phyloP scores from a whole-genome alignment of 2,329 filamentous ascomycete species.

The Pestalotiopsis sp. region DNA sequence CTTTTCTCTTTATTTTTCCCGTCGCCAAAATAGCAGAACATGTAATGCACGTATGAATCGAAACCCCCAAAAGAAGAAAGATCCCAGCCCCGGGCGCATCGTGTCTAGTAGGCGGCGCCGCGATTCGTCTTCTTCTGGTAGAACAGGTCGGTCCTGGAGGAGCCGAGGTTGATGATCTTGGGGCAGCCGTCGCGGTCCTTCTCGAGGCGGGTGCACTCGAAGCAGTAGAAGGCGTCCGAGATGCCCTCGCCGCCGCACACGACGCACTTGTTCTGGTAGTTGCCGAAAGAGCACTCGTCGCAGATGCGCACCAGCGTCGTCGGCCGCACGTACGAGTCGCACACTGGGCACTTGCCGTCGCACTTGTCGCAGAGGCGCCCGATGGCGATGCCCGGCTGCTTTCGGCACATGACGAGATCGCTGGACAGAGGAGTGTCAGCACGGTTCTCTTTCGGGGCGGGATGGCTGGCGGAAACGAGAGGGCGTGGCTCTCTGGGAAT shows the following conservation, averaged over 20 bases:
- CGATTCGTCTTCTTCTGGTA: slow-evolving; percentile 71
- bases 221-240: slow-evolving; percentile 98
- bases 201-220: slow-evolving; percentile 94
- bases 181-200: slow-evolving; percentile 97
- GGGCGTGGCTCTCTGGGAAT: slow-evolving; percentile 21
- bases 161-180: slow-evolving; percentile 98
- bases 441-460: not conserved
- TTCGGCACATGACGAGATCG: slow-evolving; percentile 99
- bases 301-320: slow-evolving; percentile 98
- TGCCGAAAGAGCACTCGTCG: slow-evolving; percentile 98
- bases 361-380: slow-evolving; percentile 99
- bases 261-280: slow-evolving; percentile 99
- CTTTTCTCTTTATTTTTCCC: not conserved
- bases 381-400: slow-evolving; percentile 96
- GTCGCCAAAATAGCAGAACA: not conserved
- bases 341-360: slow-evolving; percentile 98
- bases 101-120: slow-evolving; percentile 53
- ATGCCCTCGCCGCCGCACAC: slow-evolving; percentile 98
- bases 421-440: slow-evolving; percentile 40
- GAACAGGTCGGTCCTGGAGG: slow-evolving; percentile 84
- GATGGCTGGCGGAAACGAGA: not conserved
- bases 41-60: not conserved
- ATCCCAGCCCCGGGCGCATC: slow-evolving; percentile 53
- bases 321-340: slow-evolving; percentile 97
- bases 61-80: slow-evolving; percentile 35